These are phyloP conservation scores for Tausonia pullulans DNA, from an alignment of 1,284 basidiomycete genomes.

Conservation along the genomic window DNA sequence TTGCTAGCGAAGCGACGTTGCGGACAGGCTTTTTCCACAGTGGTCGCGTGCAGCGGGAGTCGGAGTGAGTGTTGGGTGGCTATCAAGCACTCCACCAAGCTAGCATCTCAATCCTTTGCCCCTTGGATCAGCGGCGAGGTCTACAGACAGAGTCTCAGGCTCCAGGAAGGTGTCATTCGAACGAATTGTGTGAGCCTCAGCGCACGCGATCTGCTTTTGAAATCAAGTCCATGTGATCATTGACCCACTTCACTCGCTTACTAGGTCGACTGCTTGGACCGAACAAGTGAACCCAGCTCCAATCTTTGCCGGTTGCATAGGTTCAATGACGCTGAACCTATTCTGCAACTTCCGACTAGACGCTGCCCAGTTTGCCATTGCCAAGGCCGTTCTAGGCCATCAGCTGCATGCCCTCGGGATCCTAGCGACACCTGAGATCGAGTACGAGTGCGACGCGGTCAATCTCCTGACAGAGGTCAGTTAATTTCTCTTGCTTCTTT, in stretches of 20 bases:
- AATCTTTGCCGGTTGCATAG: too few relatives aligned
- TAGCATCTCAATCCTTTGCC: neutral
- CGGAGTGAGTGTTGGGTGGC: conserved; percentile 14
- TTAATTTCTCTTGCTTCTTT: neutral
- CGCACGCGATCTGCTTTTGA: too few relatives aligned
- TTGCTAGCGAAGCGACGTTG: conserved; percentile 87
- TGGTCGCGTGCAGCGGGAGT: conserved; percentile 24
- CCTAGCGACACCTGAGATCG: conserved; percentile 67
- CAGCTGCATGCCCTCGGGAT: conserved; percentile 91
- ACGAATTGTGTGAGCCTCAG: conserved; percentile 51
- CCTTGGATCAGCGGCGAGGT: conserved; percentile 22
- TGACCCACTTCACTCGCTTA: too few relatives aligned
- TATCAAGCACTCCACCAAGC: too few relatives aligned
- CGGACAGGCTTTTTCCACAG: conserved; percentile 88
- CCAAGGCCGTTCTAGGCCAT: conserved; percentile 87
- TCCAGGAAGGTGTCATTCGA: conserved; percentile 84
- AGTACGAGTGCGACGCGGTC: conserved; percentile 89
- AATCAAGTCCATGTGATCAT: too few relatives aligned
- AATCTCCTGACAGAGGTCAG: conserved; percentile 80
- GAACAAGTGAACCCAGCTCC: conserved; percentile 47
- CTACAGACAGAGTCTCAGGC: conserved; percentile 57
- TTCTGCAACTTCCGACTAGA: neutral
- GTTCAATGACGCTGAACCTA: too few relatives aligned
- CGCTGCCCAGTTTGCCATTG: conserved; percentile 94
- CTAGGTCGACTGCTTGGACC: conserved; percentile 83